Conservation (phyloP, 2,329 filamentous ascomycete species). For the Orbilia oligospora region DNA sequence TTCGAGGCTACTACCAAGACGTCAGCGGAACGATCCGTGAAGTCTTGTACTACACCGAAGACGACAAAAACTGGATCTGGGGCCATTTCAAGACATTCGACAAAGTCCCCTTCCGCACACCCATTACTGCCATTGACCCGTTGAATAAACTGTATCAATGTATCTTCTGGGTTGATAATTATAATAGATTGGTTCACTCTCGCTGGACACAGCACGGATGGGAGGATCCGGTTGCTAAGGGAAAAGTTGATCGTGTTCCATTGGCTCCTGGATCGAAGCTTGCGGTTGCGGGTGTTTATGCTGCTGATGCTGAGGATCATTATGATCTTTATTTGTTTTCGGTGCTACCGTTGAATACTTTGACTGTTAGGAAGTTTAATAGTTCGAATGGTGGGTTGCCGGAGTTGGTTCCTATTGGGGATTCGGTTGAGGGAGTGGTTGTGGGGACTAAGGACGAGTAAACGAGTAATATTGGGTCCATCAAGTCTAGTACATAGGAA, state of each 20-base stretch:
- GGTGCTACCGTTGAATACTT: background rate
- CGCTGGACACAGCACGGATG: background rate
- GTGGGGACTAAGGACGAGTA: background rate
- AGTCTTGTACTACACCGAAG: background rate
- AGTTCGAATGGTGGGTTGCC: background rate
- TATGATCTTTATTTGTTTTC: conserved; percentile 1
- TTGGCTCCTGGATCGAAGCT: background rate
- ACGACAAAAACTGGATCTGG: background rate
- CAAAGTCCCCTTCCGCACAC: background rate
- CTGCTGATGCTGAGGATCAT: conserved; percentile 9
- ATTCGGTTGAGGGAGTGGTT: background rate
- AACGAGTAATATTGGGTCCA: too few relatives aligned
- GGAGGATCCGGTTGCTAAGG: background rate
- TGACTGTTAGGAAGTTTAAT: conserved; percentile 1
- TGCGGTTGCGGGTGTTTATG: conserved; percentile 6
- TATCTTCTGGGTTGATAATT: conserved; percentile 3
- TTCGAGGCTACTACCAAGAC: conserved; percentile 4
- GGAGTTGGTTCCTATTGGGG: background rate
- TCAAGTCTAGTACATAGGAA: too few relatives aligned
- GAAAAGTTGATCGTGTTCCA: background rate
- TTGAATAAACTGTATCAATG: background rate
- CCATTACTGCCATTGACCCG: background rate
- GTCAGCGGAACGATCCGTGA: background rate
- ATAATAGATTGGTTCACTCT: background rate
- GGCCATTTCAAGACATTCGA: background rate